Conservation (phyloP, 139 green algal genomes). For the Micractinium conductrix region DNA sequence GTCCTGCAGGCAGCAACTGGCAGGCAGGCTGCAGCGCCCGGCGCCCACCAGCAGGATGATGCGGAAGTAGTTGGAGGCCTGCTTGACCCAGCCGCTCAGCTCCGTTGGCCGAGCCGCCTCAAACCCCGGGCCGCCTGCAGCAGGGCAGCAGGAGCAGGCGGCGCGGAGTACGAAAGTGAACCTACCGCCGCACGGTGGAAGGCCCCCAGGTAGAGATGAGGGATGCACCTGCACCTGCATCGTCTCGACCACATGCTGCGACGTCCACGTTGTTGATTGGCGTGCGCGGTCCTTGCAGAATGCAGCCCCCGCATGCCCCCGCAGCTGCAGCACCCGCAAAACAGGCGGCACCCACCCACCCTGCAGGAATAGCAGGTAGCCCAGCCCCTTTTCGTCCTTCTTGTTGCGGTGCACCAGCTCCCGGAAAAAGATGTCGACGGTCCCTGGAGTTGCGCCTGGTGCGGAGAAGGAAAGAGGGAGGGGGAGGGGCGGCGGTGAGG, state of each 20-base stretch:
- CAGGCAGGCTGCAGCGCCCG: background rate
- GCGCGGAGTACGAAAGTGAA: no score
- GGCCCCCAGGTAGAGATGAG: no score
- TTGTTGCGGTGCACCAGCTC: constrained; percentile 72
- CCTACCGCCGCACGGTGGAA: no score
- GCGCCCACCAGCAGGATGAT: constrained; percentile 77
- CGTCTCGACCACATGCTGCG: no score
- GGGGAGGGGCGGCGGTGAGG: no score
- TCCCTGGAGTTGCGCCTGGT: constrained; percentile 34
- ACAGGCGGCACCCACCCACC: constrained; percentile 52
- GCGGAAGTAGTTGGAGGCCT: constrained; percentile 71
- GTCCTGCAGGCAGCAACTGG: no score
- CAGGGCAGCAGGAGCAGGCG: background rate
- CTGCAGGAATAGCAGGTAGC: constrained; percentile 89
- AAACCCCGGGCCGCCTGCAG: constrained; percentile 88
- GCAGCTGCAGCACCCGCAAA: no score
- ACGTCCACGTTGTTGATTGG: no score
- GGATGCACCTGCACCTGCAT: no score
- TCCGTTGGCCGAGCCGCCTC: constrained; percentile 77
- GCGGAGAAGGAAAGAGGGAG: background rate
- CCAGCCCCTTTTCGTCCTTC: constrained; percentile 44
- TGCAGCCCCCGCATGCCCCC: no score
- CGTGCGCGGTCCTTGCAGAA: no score
- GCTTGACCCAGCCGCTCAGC: constrained; percentile 81
- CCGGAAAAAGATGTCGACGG: constrained; percentile 82